Evolutionary conservation across 176 grass and related monocot genomes (phyloP), one percentile per base, ranked within the genome.

Genomic region (Triticum aestivum): DNA sequence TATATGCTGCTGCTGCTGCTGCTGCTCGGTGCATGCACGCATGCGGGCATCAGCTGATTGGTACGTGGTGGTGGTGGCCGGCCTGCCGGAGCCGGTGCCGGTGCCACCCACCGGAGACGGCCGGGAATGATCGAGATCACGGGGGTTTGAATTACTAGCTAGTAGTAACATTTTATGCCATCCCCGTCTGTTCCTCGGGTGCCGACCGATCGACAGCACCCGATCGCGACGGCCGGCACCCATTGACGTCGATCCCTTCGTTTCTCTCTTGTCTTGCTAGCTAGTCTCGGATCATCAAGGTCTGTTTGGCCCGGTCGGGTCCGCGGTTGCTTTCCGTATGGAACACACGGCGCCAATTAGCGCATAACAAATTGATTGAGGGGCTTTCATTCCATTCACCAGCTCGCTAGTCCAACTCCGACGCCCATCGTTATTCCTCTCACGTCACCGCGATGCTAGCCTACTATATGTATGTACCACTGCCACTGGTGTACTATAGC

Each of bases 121-220:
- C 49, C 52, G 52, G 52, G 52, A 56, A 49, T 14, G 45, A 51
- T 51, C 4, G 49, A 15, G 49, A 17, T 15, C 42, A 51, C 49
- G 49, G 49, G 49, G 49, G 4, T 14, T 49, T 49, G 45, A 51
- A 51, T 51, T 5, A 17, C 13, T 4, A 45, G 2, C 35, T 47
- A 17, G 51, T 11, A n/a, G 37, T 27, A 41, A 29, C 84, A 75
- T 23, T 68, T 82, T 29, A 75, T 44, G 38, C 66, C 90, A 85
- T 86, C 78, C 32, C 32, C 34, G 5, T 83, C 61, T 83, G 90
- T 29, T 82, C 64, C 80, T 92, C 84, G 80, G 85, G 81, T 85
- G 88, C 88, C 88, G 91, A 92, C 85, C 77, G 84, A 80, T 81
- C 70, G 84, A 84, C 61, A 83, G 74, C 69, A 83, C 74, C 77